Base-by-base conservation (phyloP, 768 basidiomycete species). In the Omphalotus guepiniiformis region DNA sequence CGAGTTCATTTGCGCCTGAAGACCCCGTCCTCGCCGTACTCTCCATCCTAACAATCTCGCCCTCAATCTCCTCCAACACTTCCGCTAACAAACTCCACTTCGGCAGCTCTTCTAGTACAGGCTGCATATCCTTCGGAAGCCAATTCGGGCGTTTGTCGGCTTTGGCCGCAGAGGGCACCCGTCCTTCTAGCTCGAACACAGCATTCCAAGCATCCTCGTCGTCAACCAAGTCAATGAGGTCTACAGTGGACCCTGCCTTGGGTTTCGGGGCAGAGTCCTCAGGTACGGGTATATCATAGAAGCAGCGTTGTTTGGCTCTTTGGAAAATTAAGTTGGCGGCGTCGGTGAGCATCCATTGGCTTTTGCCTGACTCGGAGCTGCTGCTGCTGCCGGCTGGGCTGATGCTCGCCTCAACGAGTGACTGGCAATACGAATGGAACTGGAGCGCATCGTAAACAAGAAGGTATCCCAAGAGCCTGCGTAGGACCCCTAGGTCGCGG, bases 391-490 rank as follows among this genome's bases (percentile, higher is more conserved):
- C 53, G 21, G 27, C 29, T 15, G 45, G 5, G 40, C 18, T 40
- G 8, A 29, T 51, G 80, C 79, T 74, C 3, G 85, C 80, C 1
- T 79, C 81, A 32, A 87, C 76, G 42, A 98, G 75, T 2, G 88
- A 88, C 63, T 98, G 94, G 36, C 97, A 80, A 64, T 93, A 96
- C 0, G 83, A 82, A 50, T 94, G 85, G 63, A 96, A 97, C 23
- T 88, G 84, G 18, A 97, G 77, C 4, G 92, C 76, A 58, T 98
- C 94, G 58, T 96, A 95, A 2, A 87, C 83, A 34, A 99, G 70
- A 9, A 97, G 78, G 62, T 90, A 94, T 89, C 74, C 74, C 35
- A 97, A 79, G 4, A 98, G 76, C 37, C 85, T 82, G 1, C 96
- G 77, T 1, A 99, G 74, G 2, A 84, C 86, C 0, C 87, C 83